A percentile compares a stretch with the other conserved stretches of the same genome.
These are phyloP conservation scores for Lachnellula subtilissima DNA, from an alignment of 2,329 filamentous ascomycete species.

Conservation along the genomic window DNA sequence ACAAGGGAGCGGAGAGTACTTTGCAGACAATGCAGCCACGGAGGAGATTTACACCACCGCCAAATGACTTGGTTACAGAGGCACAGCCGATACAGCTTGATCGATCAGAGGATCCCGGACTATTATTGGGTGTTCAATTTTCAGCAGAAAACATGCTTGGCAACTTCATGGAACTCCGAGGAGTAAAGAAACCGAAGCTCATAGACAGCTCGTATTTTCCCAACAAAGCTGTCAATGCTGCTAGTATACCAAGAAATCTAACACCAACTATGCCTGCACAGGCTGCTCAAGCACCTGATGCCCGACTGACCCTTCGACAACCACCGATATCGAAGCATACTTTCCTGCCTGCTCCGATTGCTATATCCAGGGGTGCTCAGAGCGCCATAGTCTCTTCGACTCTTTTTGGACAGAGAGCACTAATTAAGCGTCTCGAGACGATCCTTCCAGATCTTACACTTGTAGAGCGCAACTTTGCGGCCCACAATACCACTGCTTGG, in stretches of 20 bases:
- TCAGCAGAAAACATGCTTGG: conserved; percentile 40
- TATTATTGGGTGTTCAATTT: conserved; percentile 29
- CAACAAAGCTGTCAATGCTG: background rate
- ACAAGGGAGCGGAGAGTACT: background rate
- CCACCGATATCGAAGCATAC: conserved; percentile 8
- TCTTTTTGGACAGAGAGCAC: conserved; percentile 38
- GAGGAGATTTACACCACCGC: background rate
- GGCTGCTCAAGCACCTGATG: background rate
- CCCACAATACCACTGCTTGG: conserved; percentile 35
- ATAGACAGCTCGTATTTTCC: conserved; percentile 28
- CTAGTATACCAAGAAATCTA: background rate
- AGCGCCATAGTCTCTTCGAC: conserved; percentile 50
- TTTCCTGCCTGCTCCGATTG: conserved; percentile 17
- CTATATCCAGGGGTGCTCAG: conserved; percentile 23
- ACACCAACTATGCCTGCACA: background rate
- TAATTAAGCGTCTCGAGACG: conserved; percentile 48
- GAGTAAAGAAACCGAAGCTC: conserved; percentile 30
- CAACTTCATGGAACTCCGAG: conserved; percentile 47
- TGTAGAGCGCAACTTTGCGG: conserved; percentile 56
- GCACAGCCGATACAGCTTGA: conserved; percentile 22
- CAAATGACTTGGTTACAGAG: conserved; percentile 1
- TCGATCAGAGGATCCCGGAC: conserved; percentile 10
- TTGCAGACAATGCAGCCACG: background rate
- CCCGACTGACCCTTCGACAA: conserved; percentile 8
- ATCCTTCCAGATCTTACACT: conserved; percentile 46